phyloP scores from a whole-genome alignment of 305 asterid genomes.

The Rubia tinctorum region DNA sequence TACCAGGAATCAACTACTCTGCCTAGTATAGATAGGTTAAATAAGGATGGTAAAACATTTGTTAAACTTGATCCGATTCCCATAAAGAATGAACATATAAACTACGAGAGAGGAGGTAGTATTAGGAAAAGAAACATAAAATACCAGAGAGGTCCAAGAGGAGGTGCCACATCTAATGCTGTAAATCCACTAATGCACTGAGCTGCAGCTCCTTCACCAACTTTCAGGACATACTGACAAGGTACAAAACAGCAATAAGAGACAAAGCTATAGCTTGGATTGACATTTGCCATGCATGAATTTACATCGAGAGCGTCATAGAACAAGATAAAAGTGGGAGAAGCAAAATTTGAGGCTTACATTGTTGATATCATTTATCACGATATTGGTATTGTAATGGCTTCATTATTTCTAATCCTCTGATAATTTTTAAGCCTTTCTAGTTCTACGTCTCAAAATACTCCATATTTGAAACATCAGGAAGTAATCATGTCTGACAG shows the following conservation, averaged over 20 bases:
- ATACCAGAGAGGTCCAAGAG: conserved; percentile 96
- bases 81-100: neutral
- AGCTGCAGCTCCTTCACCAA: conserved; percentile 70
- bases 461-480: neutral
- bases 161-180: conserved; percentile 82
- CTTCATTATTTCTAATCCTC: neutral
- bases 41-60: neutral
- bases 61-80: neutral
- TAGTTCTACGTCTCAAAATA: neutral
- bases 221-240: conserved; percentile 68
- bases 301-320: neutral
- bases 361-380: neutral
- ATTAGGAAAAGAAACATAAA: neutral
- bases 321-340: neutral
- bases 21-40: neutral
- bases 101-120: neutral
- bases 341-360: neutral
- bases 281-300: neutral
- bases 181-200: conserved; percentile 90
- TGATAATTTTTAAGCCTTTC: neutral
- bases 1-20: neutral
- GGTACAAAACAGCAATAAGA: conserved; percentile 17
- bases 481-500: neutral
- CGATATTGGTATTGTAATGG: neutral
- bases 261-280: conserved; percentile 6